Base-by-base conservation (phyloP, 257 asterid species). In the Solanum chaucha region DNA sequence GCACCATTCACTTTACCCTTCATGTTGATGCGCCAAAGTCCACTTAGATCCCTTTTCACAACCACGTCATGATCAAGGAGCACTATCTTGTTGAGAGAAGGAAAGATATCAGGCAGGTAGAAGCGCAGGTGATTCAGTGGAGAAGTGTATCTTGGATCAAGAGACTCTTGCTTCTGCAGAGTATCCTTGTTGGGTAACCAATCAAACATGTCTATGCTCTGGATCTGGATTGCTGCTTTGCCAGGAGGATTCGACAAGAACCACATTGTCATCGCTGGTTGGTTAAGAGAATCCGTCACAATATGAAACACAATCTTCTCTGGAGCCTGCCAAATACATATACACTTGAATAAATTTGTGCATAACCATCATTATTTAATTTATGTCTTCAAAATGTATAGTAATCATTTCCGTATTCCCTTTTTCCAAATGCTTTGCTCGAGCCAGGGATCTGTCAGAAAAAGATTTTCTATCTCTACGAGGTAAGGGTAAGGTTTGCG, bases 121-220 rank as follows among this genome's bases (percentile, higher is more conserved):
- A 93, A 93, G 4, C 96, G 94, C 15, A 93, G 94, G 75, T 93
- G 96, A 67, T 93, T 93, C 96, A 93, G 90, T 58, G 89, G 91
- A 3, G 96, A 93, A 40, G 92, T 93, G 90, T 93, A 93, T 90
- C 92, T 93, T 10, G 96, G 96, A 75, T 93, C 92, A 89, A 93
- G 89, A 58, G 67, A 92, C 85, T 92, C 91, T 85, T 92, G 95
- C 90, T 88, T 92, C 20, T 81, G 85, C 28, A 92, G 91, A 85
- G 88, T 93, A 90, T 92, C 91, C 71, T 94, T 93, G 72, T 94
- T 89, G 24, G 89, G 90, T 84, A 92, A 80, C 95, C 95, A 92
- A 20, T 92, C 91, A 88, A 93, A 92, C 28, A 89, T 92, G 86
- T 93, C 95, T n/a, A 93, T 91, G 86, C 91, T 91, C 88, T 91